These are phyloP conservation scores for Gossypium aridum DNA, from an alignment of 441 rosid species.

Conservation along the genomic window DNA sequence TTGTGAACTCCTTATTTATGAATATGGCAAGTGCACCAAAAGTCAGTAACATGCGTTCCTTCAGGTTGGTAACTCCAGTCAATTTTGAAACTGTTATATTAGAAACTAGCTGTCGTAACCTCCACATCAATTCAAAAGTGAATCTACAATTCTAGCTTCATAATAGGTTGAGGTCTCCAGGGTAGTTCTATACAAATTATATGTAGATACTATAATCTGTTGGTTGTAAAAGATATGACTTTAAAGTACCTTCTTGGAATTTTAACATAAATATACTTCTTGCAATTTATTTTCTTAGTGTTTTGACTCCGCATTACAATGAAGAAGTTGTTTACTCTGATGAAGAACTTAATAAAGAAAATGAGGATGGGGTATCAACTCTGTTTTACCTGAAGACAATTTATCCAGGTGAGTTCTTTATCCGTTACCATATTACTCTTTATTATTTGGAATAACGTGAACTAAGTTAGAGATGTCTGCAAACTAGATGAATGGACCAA, in stretches of 20 bases:
- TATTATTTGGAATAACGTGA: conserved; percentile 12
- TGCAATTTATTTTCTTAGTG: conserved; percentile 37
- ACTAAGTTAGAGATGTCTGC: conserved; percentile 18
- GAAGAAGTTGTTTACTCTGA: conserved; percentile 89
- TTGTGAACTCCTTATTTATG: conserved; percentile 96
- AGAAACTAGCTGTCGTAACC: background rate
- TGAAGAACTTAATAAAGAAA: conserved; percentile 75
- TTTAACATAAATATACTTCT: background rate
- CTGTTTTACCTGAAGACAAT: conserved; percentile 85
- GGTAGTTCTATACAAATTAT: background rate
- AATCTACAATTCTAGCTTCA: background rate
- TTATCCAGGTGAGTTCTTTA: conserved; percentile 65
- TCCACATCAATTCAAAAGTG: conserved; percentile 5
- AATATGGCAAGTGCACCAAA: conserved; percentile 80
- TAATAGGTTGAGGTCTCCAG: background rate
- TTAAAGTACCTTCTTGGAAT: background rate
- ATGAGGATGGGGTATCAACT: conserved; percentile 89
- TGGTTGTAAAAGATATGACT: background rate
- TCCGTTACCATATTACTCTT: conserved; percentile 12
- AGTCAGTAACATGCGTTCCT: conserved; percentile 89
- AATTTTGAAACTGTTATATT: conserved; percentile 2
- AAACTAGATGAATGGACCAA: conserved; percentile 88
- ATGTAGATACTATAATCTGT: conserved; percentile 1
- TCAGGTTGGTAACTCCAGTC: conserved; percentile 48
- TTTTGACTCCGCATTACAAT: conserved; percentile 89